phyloP scores from a whole-genome alignment of 148 eudicot species.

The Vaccinium corymbosum region DNA sequence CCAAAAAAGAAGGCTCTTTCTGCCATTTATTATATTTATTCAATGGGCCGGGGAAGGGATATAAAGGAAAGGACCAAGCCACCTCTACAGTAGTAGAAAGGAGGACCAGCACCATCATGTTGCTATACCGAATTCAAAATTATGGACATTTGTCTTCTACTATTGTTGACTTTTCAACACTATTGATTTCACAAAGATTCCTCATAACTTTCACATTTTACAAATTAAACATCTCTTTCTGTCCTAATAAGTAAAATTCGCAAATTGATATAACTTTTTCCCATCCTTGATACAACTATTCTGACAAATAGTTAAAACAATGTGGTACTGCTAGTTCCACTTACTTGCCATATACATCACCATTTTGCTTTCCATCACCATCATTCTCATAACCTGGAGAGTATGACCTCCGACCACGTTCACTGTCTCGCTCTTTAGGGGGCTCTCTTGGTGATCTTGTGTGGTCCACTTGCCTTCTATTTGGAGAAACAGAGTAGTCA shows the following conservation, averaged over 20 bases:
- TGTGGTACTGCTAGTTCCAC: constrained; percentile 1
- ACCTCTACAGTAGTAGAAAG: neutral
- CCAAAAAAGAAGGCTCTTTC: neutral
- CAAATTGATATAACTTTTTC: neutral
- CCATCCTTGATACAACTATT: neutral
- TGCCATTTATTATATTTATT: neutral
- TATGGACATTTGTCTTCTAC: neutral
- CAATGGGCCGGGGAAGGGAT: neutral
- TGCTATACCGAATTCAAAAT: neutral
- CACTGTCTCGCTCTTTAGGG: constrained; percentile 31
- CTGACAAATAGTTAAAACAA: neutral
- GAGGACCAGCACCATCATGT: neutral
- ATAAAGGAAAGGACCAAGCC: no score
- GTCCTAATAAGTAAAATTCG: neutral
- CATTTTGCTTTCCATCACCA: constrained; percentile 33
- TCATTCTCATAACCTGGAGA: constrained; percentile 36
- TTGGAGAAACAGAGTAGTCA: constrained; percentile 52
- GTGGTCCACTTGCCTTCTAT: constrained; percentile 44
- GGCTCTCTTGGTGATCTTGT: constrained; percentile 44
- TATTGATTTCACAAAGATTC: neutral
- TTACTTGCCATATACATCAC: constrained; percentile 33
- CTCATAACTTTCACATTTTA: neutral
- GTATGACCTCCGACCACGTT: constrained; percentile 36
- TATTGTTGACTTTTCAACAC: neutral
- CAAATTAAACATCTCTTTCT: neutral